phyloP scores from a whole-genome alignment of 2,329 filamentous ascomycete species.

The Nemania sp. region DNA sequence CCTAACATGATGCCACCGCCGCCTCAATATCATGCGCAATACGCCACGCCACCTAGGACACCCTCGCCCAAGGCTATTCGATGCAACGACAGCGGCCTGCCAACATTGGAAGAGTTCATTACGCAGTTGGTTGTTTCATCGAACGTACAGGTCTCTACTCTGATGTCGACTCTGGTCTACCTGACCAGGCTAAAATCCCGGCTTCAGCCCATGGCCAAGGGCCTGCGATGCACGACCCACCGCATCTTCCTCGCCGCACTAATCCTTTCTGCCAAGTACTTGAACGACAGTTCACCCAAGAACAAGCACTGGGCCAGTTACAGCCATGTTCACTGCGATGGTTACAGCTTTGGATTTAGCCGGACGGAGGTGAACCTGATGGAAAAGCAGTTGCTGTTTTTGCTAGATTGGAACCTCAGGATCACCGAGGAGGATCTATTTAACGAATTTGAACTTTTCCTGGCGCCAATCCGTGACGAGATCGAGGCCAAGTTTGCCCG shows the following conservation, averaged over 20 bases:
- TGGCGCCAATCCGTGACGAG: slow-evolving; percentile 76
- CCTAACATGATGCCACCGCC: slow-evolving; percentile 57
- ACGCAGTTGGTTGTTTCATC: slow-evolving; percentile 86
- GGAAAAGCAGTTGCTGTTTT: slow-evolving; percentile 96
- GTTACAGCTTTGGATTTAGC: slow-evolving; percentile 81
- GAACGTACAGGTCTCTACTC: slow-evolving; percentile 94
- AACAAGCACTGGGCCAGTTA: slow-evolving; percentile 99
- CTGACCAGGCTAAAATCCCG: slow-evolving; percentile 80
- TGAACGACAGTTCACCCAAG: slow-evolving; percentile 98
- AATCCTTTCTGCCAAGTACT: slow-evolving; percentile 90
- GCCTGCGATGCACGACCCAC: slow-evolving; percentile 94
- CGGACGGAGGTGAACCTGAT: slow-evolving; percentile 97
- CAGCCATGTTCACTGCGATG: slow-evolving; percentile 72
- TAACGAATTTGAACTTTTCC: slow-evolving; percentile 83
- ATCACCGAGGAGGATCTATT: slow-evolving; percentile 87
- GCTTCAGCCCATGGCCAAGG: slow-evolving; percentile 92
- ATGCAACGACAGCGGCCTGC: slow-evolving; percentile 62
- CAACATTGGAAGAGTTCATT: slow-evolving; percentile 89
- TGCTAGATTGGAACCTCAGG: slow-evolving; percentile 91
- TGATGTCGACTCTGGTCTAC: slow-evolving; percentile 97
- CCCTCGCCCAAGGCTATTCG: slow-evolving; percentile 51
- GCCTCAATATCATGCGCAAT: slow-evolving; percentile 45
- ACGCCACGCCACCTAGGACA: slow-evolving; percentile 56
- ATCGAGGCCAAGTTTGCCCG: slow-evolving; percentile 56
- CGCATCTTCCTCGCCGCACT: slow-evolving; percentile 92